Conservation (phyloP, 2,329 filamentous ascomycete genomes). For the Colletotrichum destructivum region DNA sequence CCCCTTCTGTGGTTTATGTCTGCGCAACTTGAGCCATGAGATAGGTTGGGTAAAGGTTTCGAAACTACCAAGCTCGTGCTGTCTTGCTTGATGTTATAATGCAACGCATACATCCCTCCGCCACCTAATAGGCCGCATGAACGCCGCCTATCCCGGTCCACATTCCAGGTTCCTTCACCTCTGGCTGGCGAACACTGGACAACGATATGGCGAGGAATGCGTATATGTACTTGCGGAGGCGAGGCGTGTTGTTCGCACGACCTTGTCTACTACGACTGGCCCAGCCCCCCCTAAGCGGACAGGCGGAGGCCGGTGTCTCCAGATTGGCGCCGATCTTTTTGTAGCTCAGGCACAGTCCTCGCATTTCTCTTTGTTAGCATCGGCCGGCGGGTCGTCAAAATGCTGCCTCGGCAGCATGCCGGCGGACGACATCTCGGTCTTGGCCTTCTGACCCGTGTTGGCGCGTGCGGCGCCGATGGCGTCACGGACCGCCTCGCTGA, state of each 20-base stretch:
- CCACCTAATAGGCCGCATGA: neutral
- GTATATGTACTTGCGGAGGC: neutral
- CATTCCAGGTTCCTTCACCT: constrained; percentile 17
- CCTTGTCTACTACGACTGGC: neutral
- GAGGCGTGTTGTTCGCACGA: neutral
- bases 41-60: neutral
- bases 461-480: constrained; percentile 36
- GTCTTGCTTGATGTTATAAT: neutral
- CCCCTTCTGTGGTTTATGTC: neutral
- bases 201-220: constrained; percentile 7
- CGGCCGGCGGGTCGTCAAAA: constrained; percentile 8
- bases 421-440: constrained; percentile 21
- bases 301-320: neutral
- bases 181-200: neutral
- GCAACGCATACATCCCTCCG: neutral
- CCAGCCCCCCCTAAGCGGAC: neutral
- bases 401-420: neutral
- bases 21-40: neutral
- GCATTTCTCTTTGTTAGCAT: constrained; percentile 29
- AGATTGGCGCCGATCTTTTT: no score
- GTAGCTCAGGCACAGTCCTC: constrained; percentile 36
- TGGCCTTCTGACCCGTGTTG: constrained; percentile 40
- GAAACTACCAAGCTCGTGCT: neutral
- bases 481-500: constrained; percentile 31
- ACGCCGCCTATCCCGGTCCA: constrained; percentile 6